phyloP scores from a whole-genome alignment of 768 basidiomycete species.

The Amanita molliuscula region DNA sequence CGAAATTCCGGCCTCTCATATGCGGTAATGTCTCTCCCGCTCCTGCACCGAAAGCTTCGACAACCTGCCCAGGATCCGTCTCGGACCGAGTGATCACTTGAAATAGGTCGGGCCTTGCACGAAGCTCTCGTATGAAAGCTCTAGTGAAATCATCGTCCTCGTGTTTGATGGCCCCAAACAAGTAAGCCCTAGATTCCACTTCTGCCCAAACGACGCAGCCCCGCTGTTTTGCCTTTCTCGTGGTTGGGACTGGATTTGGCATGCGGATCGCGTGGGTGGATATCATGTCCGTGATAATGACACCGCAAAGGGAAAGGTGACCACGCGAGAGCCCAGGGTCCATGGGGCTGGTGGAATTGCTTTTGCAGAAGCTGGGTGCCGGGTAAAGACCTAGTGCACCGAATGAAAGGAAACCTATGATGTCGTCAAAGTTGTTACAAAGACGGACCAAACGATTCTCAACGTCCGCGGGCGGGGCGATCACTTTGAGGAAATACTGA shows the following conservation, averaged over 20 bases:
- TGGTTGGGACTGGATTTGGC: background rate
- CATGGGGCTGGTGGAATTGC: background rate
- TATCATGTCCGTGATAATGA: background rate
- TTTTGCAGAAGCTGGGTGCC: conserved; percentile 13
- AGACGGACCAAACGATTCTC: conserved; percentile 21
- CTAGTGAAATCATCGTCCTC: conserved; percentile 16
- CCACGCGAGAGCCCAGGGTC: background rate
- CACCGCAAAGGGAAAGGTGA: background rate
- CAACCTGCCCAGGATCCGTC: conserved; percentile 12
- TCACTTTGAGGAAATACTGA: background rate
- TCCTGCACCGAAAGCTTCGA: conserved; percentile 17
- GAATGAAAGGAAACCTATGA: conserved; percentile 19
- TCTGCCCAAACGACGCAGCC: background rate
- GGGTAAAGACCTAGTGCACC: conserved; percentile 12
- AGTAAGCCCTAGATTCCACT: conserved; percentile 10
- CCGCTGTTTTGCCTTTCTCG: background rate
- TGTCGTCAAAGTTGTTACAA: conserved; percentile 19
- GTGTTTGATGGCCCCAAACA: conserved; percentile 21
- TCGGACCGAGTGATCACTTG: conserved; percentile 19
- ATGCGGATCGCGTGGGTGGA: background rate
- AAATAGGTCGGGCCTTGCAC: conserved; percentile 20
- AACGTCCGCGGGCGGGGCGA: conserved; percentile 10
- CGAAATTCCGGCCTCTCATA: background rate
- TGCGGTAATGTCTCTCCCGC: background rate
- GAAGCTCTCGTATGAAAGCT: conserved; percentile 18